Evolutionary conservation across 2,329 filamentous ascomycete genomes (phyloP), one percentile per base, ranked within the genome.

Genomic region (Calonectria honghensis): DNA sequence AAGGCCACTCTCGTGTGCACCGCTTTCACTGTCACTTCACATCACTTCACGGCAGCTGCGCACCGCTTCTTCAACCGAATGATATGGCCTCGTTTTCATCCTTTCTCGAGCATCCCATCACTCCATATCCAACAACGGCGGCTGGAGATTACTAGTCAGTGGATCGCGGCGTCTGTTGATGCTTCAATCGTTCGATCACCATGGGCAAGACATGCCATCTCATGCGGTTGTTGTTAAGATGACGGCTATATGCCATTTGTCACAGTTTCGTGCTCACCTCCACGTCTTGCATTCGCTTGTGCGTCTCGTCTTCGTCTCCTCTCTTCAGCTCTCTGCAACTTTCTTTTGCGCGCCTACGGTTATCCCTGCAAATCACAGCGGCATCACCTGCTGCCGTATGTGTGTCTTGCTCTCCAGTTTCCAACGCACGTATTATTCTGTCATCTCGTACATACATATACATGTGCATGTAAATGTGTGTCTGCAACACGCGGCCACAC

Each of bases 171-270:
- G 52, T 31, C 51, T 72, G 24, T 68, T 61, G 39, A 68, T 57
- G 63, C 63, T 45, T 51, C 63, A 32, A 18, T 73, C 50, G 67
- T 73, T 70, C 72, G 72, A 73, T 70, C 18, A 32, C 41, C 48
- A 57, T 61, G 51, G 39, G 31, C 51, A 59, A 59, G 67, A 73
- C 72, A 73, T 66, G 72, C 59, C 41, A 73, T 73, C 50, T 37
- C 29, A 16, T 69, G 66, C 57, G 45, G 52, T 51, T 18, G 41
- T 35, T 24, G 31, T 70, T 50, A n/a, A 63, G 32, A 45, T 27
- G 10, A 39, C 31, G 20, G 32, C 54, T 64, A 41, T 72, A 52
- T 71, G 37, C 32, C 14, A 69, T 70, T 73, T 67, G 59, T 66
- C 67, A 66, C 67, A 45, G 61, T 73, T 65, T 48, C 27, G 4